Evolutionary conservation across 192 early-diverging fungal genomes (phyloP).

Genomic region (Podila horticola): DNA sequence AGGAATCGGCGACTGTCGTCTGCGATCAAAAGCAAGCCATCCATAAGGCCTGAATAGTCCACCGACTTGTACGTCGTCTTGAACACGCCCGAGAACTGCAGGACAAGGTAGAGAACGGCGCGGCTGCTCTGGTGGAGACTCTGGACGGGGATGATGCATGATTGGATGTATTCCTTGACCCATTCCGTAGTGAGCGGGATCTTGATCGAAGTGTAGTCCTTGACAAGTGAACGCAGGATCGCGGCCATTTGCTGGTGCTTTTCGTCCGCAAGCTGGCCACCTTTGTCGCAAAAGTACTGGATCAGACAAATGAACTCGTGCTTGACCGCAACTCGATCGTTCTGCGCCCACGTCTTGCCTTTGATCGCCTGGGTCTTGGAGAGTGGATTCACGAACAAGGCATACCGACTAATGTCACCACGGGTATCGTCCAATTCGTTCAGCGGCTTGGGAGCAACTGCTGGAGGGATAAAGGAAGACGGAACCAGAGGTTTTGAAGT

Average conservation of each 20-base stretch:
- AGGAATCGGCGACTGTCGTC: conserved; percentile 47
- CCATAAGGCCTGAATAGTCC: conserved; percentile 58
- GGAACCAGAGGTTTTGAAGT: conserved; percentile 53
- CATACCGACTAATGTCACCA: conserved; percentile 21
- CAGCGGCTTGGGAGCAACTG: conserved; percentile 12
- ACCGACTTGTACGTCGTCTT: conserved; percentile 55
- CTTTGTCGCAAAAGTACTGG: conserved; percentile 52
- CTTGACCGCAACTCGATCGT: conserved; percentile 66
- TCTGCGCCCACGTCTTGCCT: conserved; percentile 70
- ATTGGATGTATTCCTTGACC: conserved; percentile 60
- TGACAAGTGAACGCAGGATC: conserved; percentile 55
- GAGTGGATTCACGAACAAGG: conserved; percentile 1
- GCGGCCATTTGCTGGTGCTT: conserved; percentile 60
- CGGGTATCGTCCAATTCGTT: conserved; percentile 4
- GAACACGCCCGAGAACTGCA: conserved; percentile 18
- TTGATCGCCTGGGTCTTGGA: conserved; percentile 39
- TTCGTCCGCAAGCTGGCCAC: conserved; percentile 56
- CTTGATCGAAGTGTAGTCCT: conserved; percentile 56
- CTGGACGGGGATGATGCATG: conserved; percentile 33
- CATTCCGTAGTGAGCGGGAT: conserved; percentile 54
- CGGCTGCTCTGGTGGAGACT: conserved; percentile 35
- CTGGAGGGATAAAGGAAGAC: conserved; percentile 26
- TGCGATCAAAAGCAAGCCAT: conserved; percentile 53
- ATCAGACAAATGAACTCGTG: conserved; percentile 61
- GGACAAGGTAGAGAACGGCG: conserved; percentile 20